Base-by-base conservation (phyloP, 2,329 filamentous ascomycete species). In the Exophiala sp. region DNA sequence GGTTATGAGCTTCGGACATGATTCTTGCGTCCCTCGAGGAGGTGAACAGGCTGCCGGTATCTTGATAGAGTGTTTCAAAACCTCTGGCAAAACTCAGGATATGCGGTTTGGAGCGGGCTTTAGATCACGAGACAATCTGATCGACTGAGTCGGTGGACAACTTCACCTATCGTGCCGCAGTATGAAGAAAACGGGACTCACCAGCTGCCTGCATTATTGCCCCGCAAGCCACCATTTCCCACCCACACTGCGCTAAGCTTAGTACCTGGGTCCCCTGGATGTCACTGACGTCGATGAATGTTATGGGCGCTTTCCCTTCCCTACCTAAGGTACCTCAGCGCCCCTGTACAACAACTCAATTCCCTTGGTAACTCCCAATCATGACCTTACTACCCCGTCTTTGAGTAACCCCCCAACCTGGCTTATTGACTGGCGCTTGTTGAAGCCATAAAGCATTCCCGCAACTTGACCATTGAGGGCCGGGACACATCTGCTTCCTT, bases 1-100 rank as follows among this genome's bases (percentile, higher is more conserved):
- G 82, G 65, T 85, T 79, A 56, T 83, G 59, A 29, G 64, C 58
- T 48, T 72, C 70, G 21, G 68, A 62, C 72, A 74, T 74, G 48
- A 43, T 27, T 38, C 14, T 24, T 21, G 8, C 21, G 40, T 9
- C 19, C 19, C 23, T 18, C 2, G 14, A 3, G 34, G 3, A 37
- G 18, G 14, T 19, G 34, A 7, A 19, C 3, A 37, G 18, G 14
- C 6, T 5, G 34, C 4, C 34, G 18, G 32, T 35, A 18, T 18
- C 6, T 5, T 35, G 32, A 35, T n/a, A 5, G 6, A 14, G 32
- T 35, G 13, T n/a, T 35, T 35, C 13, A 35, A 11, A 24, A 24
- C 38, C n/a, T 41, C 38, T 24, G 18, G 38, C 5, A 27, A n/a
- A 10, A 9, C 3, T 24, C 9, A 41, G 18, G 21, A 16, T 24